A percentile compares a stretch with the other conserved stretches of the same genome.
Evolutionary conservation across 1,139 yeast genomes (phyloP).

Genomic region (Insectozyma bohioensis): DNA sequence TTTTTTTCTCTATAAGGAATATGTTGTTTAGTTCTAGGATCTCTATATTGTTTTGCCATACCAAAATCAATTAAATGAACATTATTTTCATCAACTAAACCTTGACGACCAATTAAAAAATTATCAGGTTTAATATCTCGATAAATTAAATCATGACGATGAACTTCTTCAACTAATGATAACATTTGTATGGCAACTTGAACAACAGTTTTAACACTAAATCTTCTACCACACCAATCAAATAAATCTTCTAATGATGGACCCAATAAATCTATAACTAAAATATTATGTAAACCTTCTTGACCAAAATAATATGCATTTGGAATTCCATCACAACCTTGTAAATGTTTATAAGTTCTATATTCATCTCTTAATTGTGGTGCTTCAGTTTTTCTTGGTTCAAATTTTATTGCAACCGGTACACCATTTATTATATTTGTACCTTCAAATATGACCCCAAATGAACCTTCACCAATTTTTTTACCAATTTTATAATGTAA

Average conservation of each 20-base stretch:
- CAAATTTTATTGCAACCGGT: constrained; percentile 76
- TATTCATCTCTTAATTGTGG: constrained; percentile 97
- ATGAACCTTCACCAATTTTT: constrained; percentile 83
- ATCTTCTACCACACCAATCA: constrained; percentile 97
- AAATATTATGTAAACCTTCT: constrained; percentile 92
- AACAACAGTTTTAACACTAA: constrained; percentile 83
- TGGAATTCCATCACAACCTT: constrained; percentile 83
- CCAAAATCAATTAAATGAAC: constrained; percentile 86
- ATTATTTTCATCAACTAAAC: constrained; percentile 46
- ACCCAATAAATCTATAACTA: constrained; percentile 90
- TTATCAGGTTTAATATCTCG: constrained; percentile 97
- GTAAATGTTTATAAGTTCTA: constrained; percentile 84
- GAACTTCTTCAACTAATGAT: constrained; percentile 80
- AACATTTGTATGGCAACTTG: constrained; percentile 94
- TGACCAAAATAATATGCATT: constrained; percentile 96
- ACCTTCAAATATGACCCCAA: constrained; percentile 82
- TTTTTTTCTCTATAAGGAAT: constrained; percentile 96
- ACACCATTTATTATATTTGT: constrained; percentile 71
- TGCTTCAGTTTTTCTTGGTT: constrained; percentile 94
- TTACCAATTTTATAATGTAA: constrained; percentile 79
- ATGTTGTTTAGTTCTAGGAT: constrained; percentile 91
- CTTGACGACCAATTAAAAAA: constrained; percentile 78
- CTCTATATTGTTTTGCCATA: constrained; percentile 97
- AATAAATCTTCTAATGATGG: constrained; percentile 95
- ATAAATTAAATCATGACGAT: constrained; percentile 85